These are phyloP conservation scores for Saccharata proteae DNA, from an alignment of 2,329 filamentous ascomycete genomes.

Conservation along the genomic window DNA sequence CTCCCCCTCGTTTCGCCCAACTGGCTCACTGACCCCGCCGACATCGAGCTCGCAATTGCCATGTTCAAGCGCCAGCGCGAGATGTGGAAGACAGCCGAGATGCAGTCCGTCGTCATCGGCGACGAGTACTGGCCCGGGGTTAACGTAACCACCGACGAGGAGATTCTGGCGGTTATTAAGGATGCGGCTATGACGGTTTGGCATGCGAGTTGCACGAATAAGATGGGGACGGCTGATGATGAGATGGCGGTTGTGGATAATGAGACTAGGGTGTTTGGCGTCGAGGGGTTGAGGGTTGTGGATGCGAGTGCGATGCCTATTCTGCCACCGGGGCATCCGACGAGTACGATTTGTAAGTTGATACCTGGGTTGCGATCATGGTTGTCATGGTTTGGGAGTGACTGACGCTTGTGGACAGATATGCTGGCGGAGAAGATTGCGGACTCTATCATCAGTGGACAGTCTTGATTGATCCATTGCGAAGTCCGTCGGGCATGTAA, in stretches of 20 bases:
- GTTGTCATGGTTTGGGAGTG: too few species aligned
- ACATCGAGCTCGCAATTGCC: slow-evolving; percentile 20
- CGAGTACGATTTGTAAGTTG: slow-evolving; percentile 15
- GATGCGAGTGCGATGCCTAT: slow-evolving; percentile 23
- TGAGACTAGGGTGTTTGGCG: slow-evolving; percentile 24
- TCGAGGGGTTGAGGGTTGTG: slow-evolving; percentile 26
- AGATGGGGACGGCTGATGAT: slow-evolving; percentile 25
- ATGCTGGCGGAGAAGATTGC: too few species aligned
- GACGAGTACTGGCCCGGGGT: slow-evolving; percentile 18
- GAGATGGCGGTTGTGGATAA: slow-evolving; percentile 24
- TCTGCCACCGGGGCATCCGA: slow-evolving; percentile 25
- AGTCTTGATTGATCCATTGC: too few species aligned
- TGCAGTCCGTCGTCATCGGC: slow-evolving; percentile 14
- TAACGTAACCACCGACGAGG: slow-evolving; percentile 14
- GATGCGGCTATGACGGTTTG: slow-evolving; percentile 18
- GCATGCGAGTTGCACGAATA: slow-evolving; percentile 25
- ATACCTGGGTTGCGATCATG: too few species aligned
- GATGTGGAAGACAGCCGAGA: slow-evolving; percentile 14
- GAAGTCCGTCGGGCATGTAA: too few species aligned
- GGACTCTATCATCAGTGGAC: too few species aligned
- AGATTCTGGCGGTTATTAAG: slow-evolving; percentile 16
- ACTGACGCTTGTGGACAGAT: too few species aligned
- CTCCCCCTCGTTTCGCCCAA: slow-evolving; percentile 22
- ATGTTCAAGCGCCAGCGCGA: slow-evolving; percentile 20
- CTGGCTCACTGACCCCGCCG: slow-evolving; percentile 22